Evolutionary conservation across 768 basidiomycete species (phyloP).

Genomic region (Suillus subluteus): DNA sequence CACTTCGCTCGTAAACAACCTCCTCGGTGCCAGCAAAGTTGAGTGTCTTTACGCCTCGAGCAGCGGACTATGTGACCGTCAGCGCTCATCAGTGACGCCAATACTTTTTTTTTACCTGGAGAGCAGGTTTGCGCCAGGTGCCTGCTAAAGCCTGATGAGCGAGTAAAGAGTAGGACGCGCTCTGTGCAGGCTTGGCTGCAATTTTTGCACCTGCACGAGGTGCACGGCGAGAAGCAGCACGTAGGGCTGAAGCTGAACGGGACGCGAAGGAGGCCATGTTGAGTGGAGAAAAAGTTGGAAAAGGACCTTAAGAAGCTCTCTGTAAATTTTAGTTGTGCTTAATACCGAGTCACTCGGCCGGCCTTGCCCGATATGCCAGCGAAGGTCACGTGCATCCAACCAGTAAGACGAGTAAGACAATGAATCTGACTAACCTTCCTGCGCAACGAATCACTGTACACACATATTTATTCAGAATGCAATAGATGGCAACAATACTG

Average conservation of each 20-base stretch:
- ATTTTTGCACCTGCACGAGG: conserved; percentile 50
- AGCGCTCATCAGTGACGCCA: not conserved
- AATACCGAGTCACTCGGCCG: conserved; percentile 2
- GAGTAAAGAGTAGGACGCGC: conserved; percentile 73
- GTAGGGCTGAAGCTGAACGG: conserved; percentile 69
- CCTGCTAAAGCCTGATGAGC: conserved; percentile 44
- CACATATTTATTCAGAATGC: not conserved
- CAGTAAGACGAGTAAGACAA: too few species aligned
- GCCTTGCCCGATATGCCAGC: not conserved
- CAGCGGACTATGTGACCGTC: conserved; percentile 17
- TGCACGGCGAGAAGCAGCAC: conserved; percentile 68
- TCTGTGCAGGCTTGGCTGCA: conserved; percentile 45
- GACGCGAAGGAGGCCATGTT: conserved; percentile 66
- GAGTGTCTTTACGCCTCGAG: conserved; percentile 90
- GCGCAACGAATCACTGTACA: not conserved
- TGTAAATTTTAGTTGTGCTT: not conserved
- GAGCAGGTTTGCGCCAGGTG: conserved; percentile 34
- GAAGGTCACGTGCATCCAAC: not conserved
- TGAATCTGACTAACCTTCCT: not conserved
- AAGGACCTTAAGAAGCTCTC: not conserved
- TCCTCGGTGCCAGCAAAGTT: conserved; percentile 96
- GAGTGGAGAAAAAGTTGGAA: conserved; percentile 20
- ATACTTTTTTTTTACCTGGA: conserved; percentile 34
- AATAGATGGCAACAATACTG: not conserved
- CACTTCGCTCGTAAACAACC: conserved; percentile 91